Evolutionary conservation across 805 yeast genomes (phyloP), one percentile per base, ranked within the genome.

Genomic region (Candida odintsovae): DNA sequence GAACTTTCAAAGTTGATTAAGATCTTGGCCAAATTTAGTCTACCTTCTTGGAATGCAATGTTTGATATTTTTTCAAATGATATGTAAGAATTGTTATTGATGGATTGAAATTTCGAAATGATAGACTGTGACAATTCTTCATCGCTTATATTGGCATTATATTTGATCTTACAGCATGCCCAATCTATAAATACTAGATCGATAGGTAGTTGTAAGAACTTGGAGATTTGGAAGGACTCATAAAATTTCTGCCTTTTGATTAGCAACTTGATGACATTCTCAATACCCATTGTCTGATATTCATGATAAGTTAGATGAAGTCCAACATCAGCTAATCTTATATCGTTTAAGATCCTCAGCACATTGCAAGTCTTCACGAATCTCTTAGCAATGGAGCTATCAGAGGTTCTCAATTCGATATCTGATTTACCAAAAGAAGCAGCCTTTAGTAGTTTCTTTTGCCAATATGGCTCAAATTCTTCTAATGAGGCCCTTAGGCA

Each of bases 401-500:
- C 45, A 15, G 40, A 42, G 9, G 46, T 41, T 41, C 42, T 75
- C 78, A 39, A 75, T 59, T 37, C 75, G 58, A 54, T 29, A 16
- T 57, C 56, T 0, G 86, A 73, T 55, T 92, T 94, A 1, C 97
- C 99, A 66, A 90, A 87, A 0, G 86, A 71, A 0, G 90, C 96
- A 2, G 97, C 96, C 44, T 80, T 75, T 35, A 94, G 65, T 10
- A 92, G 67, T 43, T 77, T 78, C 61, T 89, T 90, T 57, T 94
- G 99, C 83, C 90, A 77, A 44, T 72, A 69, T 0, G 86, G 76
- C 50, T 82, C 88, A 55, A 88, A 80, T 56, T 92, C 98, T 45
- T 81, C 83, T 4, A 79, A 63, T 1, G 96, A 84, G 0, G 95
- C 95, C 2, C 73, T 66, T 4, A 90, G 74, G 60, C 96, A 87